Evolutionary conservation across 2,329 filamentous ascomycete species (phyloP), one percentile per base, ranked within the genome.

Genomic region (Ophiostoma novo-ulmi): DNA sequence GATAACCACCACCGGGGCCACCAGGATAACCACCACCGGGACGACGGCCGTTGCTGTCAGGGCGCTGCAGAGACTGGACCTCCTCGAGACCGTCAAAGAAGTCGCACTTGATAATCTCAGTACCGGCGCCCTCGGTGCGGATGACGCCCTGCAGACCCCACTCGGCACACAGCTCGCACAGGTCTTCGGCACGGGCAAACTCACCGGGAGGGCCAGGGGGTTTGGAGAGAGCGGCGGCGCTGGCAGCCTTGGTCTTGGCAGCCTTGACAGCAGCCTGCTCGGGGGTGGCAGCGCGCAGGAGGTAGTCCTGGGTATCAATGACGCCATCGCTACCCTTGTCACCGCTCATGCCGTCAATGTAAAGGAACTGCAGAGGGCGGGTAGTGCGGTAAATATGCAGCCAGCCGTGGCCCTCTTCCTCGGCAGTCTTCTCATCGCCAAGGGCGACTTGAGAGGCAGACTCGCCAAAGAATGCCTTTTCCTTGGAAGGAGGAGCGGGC

Each of bases 321-420:
- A 89, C 91, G 2, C 90, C 90, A 76, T 88, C 86, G 2, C 76
- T 70, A 0, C 87, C 2, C 90, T 74, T 74, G 61, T 71, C 66
- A 31, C 72, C 73, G 65, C 73, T 70, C 73, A 74, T 74, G 52
- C 73, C 90, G 75, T 93, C 90, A 17, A 92, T 76, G 75, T 92
- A 91, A 2, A 93, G 79, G 5, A 91, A 80, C 7, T 84, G 83
- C 1, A 92, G 79, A 3, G 85, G 80, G 17, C 85, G 82, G 0
- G 80, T 84, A 2, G 88, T 84, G 14, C 82, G 82, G 75, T 91
- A 93, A 0, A 84, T 88, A 75, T 92, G 90, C 1, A 92, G 80
- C 75, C 88, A 91, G 4, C 90, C 89, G 26, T 78, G 69, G 22
- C 68, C 61, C 0, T 63, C 64, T 1, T 69, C 68, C 13, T 70